Base-by-base conservation (phyloP, 805 yeast genomes). In the Schizosaccharomyces cryophilus region DNA sequence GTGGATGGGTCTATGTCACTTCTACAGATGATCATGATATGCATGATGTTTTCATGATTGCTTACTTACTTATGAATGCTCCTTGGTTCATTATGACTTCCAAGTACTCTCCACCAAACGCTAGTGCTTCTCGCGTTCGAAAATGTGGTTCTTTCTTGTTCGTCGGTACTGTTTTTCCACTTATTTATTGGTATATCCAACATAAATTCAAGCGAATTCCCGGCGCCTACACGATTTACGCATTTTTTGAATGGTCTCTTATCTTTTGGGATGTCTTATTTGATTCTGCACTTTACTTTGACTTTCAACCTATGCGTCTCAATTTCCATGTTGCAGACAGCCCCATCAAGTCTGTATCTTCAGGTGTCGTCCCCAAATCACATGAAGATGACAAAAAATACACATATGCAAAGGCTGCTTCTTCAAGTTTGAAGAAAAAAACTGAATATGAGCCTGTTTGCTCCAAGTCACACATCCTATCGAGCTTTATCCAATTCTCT, bases 1-100 rank as follows among this genome's bases (percentile, higher is more conserved):
- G 98, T 68, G 97, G 97, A 13, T 93, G 97, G 96, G 95, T 94
- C 6, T 93, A 93, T 69, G 85, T 93, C 64, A 93, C 98, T 1
- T 85, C 95, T 5, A 87, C 96, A 0, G 98, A 93, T 71, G 96
- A 93, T 70, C 97, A 90, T 67, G 95, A 90, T 71, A 82, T 84
- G 74, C 98, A 93, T 70, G 97, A 93, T 69, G 80, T 93, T 54
- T 90, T 90, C 70, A 93, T 93, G 98, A 87, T 93, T 63, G 70
- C 84, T 31, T 93, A 93, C 72, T 84, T 93, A 62, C 78, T 88
- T 1, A 75, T 90, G 64, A 89, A 97, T 1, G 75, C 90, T 47
- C 98, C 98, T 1, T 93, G 96, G 96, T 84, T 87, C 60, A 71
- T 82, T 26, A 72, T 80, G 58, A 79, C 84, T 42, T 80, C 83